Evolutionary conservation across 371 early-diverging fungal genomes (phyloP), one percentile per base, ranked within the genome.

Genomic region (Mortierella sp.): DNA sequence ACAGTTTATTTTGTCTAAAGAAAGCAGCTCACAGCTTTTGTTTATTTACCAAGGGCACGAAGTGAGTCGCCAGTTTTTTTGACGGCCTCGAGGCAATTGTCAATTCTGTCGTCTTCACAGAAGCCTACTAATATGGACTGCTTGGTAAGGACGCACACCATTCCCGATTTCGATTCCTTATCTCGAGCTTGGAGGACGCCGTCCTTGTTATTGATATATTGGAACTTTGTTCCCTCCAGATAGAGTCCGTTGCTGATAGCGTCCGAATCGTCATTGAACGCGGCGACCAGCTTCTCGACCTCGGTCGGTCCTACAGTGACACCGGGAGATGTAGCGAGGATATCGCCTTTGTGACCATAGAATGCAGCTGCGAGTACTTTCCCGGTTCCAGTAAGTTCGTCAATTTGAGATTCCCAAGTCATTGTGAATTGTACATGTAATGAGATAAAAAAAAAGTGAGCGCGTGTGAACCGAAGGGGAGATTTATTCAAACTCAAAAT

Each of bases 261-360:
- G 6, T 51, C 51, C 51, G 26, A 51, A 23, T 26, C 51, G 51
- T 51, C 23, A 23, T 26, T 12, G 26, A 51, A 26, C 7, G 51
- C 51, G 7, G 22, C 28, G 26, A 51, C 51, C 51, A 51, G 23
- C 9, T 51, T 51, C 2, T 51, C 3, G 12, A 51, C 23, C 12
- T 51, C 51, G 26, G 22, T 4, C 23, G 23, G 4, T 26, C 28
- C 26, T 51, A 51, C 51, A 26, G 51, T 9, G 51, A 51, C 51
- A n/a, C 51, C 51, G 7, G 51, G 26, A 23, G 51, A 51, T 51
- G 51, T 51, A 26, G 51, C 51, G 26, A n/a, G 51, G 51, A 51
- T 51, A 23, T 3, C 28, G 23, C 51, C 51, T 23, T 51, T 23
- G 12, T n/a, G 22, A 15, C 26, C 51, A 13, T 51, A 51, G 26